Conservation (phyloP, 202 grass and related monocot species). For the Cymbopogon flexuosus region DNA sequence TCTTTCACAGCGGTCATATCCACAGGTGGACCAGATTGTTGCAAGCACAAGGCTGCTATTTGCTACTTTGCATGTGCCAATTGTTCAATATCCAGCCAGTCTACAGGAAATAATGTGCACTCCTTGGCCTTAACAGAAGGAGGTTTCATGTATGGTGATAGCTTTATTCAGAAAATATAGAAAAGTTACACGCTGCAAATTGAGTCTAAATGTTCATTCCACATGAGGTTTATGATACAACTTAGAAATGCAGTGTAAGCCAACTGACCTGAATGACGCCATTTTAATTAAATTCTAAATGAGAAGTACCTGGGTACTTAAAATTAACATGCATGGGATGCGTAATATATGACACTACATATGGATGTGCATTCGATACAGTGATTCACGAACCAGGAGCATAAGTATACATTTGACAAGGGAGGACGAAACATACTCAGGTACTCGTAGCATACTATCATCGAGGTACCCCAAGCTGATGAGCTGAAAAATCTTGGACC, state of each 20-base stretch:
- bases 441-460: slow-evolving; percentile 97
- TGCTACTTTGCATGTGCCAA: neutral
- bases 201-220: neutral
- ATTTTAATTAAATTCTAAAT: slow-evolving; percentile 14
- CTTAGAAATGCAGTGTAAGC: neutral
- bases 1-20: neutral
- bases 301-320: neutral
- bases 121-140: neutral
- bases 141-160: neutral
- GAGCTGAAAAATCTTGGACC: slow-evolving; percentile 95
- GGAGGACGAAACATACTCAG: slow-evolving; percentile 49
- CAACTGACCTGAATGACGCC: neutral
- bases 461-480: slow-evolving; percentile 93
- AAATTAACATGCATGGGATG: neutral
- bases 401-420: slow-evolving; percentile 13
- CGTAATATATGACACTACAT: neutral
- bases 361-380: neutral
- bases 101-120: neutral
- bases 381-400: neutral
- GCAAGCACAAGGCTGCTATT: neutral
- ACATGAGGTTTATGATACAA: neutral
- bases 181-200: neutral
- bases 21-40: neutral
- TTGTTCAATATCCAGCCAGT: neutral
- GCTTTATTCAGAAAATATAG: neutral